Conservation (phyloP, 768 basidiomycete genomes). For the Amyloporia xantha region DNA sequence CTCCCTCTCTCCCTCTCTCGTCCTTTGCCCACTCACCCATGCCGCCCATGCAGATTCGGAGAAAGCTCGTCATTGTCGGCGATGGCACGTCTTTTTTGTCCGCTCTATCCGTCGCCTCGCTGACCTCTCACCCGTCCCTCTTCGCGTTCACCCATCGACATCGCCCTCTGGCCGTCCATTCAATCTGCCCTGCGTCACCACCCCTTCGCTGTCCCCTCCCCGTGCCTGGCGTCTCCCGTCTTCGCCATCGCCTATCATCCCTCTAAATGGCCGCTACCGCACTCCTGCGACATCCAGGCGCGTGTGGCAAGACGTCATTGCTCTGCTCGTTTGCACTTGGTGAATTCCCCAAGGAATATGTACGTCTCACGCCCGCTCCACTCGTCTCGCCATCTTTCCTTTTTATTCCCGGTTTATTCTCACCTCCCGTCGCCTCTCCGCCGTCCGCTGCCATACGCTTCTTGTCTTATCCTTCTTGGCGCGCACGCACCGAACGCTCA, state of each 20-base stretch:
- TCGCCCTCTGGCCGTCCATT: constrained; percentile 16
- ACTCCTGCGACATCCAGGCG: constrained; percentile 48
- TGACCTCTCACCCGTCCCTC: neutral
- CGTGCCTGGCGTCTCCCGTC: constrained; percentile 11
- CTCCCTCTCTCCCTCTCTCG: constrained; percentile 2
- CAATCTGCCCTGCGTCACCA: neutral
- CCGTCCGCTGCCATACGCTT: no score
- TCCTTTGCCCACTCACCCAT: constrained; percentile 1
- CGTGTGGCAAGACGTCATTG: constrained; percentile 93
- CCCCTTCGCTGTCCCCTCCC: no score
- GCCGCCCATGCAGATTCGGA: constrained; percentile 59
- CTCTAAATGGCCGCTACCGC: constrained; percentile 5
- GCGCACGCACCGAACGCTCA: neutral
- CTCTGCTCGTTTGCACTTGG: constrained; percentile 89
- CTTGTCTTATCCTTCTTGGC: no score
- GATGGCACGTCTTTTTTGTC: constrained; percentile 58
- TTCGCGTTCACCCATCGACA: neutral
- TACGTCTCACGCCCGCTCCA: constrained; percentile 20
- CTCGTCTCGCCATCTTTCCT: neutral
- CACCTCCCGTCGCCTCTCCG: no score
- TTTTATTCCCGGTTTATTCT: neutral
- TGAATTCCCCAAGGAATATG: constrained; percentile 95
- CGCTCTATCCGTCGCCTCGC: neutral
- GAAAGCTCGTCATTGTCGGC: constrained; percentile 95
- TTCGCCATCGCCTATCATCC: constrained; percentile 13